Conservation (phyloP, 495 filamentous ascomycete genomes). For the Poronia punctata region DNA sequence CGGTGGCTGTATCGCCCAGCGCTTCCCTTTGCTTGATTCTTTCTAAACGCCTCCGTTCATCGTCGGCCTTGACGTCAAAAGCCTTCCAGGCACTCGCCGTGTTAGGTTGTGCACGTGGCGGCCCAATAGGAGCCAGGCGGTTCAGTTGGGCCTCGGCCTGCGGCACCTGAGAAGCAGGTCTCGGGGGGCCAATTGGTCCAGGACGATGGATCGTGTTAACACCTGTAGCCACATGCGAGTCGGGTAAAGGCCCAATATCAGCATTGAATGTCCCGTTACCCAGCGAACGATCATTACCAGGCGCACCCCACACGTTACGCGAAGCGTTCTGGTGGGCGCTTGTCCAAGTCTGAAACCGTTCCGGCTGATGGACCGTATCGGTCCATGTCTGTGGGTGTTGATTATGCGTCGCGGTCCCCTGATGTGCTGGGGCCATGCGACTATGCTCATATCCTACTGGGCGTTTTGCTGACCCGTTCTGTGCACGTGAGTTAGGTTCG, state of each 20-base stretch:
- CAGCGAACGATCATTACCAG: conserved; percentile 59
- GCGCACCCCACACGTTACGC: conserved; percentile 69
- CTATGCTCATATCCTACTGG: conserved; percentile 9
- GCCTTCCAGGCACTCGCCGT: conserved; percentile 12
- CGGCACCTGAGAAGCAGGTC: conserved; percentile 15
- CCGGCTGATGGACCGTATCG: conserved; percentile 23
- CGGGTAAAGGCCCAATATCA: conserved; percentile 39
- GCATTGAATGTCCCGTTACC: conserved; percentile 76
- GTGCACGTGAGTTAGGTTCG: not conserved
- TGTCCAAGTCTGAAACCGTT: conserved; percentile 28
- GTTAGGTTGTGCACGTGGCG: conserved; percentile 15
- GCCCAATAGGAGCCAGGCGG: conserved; percentile 22
- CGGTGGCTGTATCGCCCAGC: not conserved
- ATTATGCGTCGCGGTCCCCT: conserved; percentile 9
- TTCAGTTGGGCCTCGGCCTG: conserved; percentile 5
- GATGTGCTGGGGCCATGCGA: conserved; percentile 7
- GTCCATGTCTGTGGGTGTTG: conserved; percentile 14
- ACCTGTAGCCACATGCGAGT: conserved; percentile 41
- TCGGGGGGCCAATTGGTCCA: conserved; percentile 36
- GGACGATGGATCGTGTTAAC: conserved; percentile 30
- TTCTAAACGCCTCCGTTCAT: conserved; percentile 16
- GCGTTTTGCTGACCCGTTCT: conserved; percentile 10
- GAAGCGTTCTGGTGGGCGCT: conserved; percentile 32
- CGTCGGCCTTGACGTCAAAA: conserved; percentile 13
- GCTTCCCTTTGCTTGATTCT: conserved; percentile 7